phyloP scores from a whole-genome alignment of 768 basidiomycete genomes.

The Hypholoma sublateritium region DNA sequence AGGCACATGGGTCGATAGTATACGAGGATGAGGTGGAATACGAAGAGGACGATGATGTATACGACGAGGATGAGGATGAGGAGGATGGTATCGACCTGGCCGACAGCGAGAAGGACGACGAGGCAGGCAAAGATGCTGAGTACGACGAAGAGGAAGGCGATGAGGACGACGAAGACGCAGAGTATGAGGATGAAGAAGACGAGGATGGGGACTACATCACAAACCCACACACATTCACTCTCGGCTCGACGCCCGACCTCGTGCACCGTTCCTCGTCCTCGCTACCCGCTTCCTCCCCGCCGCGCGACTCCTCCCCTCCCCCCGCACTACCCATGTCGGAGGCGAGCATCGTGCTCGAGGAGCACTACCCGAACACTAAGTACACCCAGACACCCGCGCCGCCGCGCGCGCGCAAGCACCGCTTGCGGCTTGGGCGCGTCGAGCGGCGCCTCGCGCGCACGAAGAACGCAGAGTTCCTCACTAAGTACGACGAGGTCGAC shows the following conservation, averaged over 20 bases:
- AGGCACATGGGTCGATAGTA: constrained; percentile 8
- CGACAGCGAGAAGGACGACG: constrained; percentile 5
- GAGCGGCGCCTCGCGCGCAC: constrained; percentile 27
- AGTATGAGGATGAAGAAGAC: constrained; percentile 17
- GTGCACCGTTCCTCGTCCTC: constrained; percentile 13
- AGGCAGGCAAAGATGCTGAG: constrained; percentile 9
- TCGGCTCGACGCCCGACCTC: constrained; percentile 21
- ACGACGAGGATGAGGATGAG: constrained; percentile 2
- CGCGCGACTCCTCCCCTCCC: constrained; percentile 9
- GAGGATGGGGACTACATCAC: constrained; percentile 18
- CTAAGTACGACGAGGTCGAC: constrained; percentile 28
- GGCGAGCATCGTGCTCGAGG: constrained; percentile 11
- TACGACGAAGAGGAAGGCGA: constrained; percentile 12
- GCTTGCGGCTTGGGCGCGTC: constrained; percentile 29
- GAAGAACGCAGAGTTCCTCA: constrained; percentile 32
- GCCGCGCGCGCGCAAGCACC: constrained; percentile 33
- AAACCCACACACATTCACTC: not conserved
- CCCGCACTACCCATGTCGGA: not conserved
- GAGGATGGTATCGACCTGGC: constrained; percentile 11
- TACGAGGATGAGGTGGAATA: constrained; percentile 14
- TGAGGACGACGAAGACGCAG: constrained; percentile 5
- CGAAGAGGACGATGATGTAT: not conserved
- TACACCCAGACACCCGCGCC: constrained; percentile 44
- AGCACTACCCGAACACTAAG: constrained; percentile 25
- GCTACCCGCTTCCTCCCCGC: constrained; percentile 17